A percentile compares a stretch with the other conserved stretches of the same genome.
Evolutionary conservation across 2,329 filamentous ascomycete genomes (phyloP).

Genomic region (Pyrenochaeta sp.): DNA sequence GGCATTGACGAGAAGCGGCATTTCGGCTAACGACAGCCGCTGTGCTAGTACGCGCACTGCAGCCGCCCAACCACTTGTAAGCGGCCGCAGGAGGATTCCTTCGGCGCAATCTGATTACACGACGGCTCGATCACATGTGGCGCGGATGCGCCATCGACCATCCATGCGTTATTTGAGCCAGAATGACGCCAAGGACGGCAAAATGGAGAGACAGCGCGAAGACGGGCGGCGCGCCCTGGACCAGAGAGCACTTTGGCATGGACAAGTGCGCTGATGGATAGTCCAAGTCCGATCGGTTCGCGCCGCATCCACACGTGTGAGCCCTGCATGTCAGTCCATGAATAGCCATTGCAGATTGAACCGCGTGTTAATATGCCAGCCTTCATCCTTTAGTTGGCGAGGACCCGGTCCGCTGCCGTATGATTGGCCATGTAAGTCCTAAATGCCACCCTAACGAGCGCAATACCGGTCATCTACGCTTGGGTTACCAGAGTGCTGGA

Average conservation of each 20-base stretch:
- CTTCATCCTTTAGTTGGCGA: conserved; percentile 5
- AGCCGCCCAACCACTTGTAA: conserved; percentile 3
- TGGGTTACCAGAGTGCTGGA: conserved; percentile 16
- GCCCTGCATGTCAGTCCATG: conserved; percentile 10
- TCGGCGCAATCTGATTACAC: background rate
- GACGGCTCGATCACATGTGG: background rate
- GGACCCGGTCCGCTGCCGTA: background rate
- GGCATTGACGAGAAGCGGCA: background rate
- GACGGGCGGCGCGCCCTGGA: no score
- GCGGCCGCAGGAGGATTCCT: background rate
- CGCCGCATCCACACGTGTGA: conserved; percentile 13
- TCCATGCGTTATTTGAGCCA: background rate
- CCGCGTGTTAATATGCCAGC: conserved; percentile 10
- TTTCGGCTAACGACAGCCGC: conserved; percentile 13
- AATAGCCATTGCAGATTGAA: conserved; percentile 11
- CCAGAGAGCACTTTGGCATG: background rate
- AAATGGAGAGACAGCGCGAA: background rate
- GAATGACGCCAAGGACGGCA: background rate
- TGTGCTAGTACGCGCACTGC: background rate
- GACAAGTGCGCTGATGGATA: background rate
- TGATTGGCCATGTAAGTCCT: conserved; percentile 16
- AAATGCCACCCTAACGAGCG: conserved; percentile 13
- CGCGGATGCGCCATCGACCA: background rate
- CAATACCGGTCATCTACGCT: conserved; percentile 13
- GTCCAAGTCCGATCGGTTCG: conserved; percentile 5